These are phyloP conservation scores for Citrus reticulata DNA, from an alignment of 345 rosid genomes.

Conservation along the genomic window DNA sequence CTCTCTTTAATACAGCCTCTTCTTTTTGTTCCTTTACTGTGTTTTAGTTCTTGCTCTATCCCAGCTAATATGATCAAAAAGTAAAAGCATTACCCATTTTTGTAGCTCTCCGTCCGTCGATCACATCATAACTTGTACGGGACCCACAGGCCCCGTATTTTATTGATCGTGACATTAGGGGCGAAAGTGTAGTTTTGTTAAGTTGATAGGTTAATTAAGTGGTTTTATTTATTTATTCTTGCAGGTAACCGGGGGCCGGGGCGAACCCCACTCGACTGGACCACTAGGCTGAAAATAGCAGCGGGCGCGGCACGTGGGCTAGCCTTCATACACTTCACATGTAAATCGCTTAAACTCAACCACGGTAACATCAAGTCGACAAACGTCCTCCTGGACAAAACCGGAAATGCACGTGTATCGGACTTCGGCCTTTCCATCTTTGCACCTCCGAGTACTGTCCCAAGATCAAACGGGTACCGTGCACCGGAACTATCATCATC, in stretches of 20 bases:
- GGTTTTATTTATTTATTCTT: not conserved
- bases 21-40: slow-evolving; percentile 5
- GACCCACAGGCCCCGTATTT: not conserved
- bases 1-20: slow-evolving; percentile 3
- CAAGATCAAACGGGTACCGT: slow-evolving; percentile 67
- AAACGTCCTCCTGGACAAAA: slow-evolving; percentile 65
- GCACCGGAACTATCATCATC: slow-evolving; percentile 50
- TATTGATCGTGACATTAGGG: not conserved
- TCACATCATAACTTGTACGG: not conserved
- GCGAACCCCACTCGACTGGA: slow-evolving; percentile 85
- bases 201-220: not conserved
- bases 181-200: not conserved
- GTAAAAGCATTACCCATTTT: not conserved
- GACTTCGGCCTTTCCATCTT: slow-evolving; percentile 69
- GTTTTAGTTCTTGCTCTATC: not conserved
- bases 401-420: slow-evolving; percentile 60
- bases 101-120: not conserved
- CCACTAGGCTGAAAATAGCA: slow-evolving; percentile 75
- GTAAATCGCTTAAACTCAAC: slow-evolving; percentile 67
- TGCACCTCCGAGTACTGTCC: slow-evolving; percentile 28
- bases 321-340: slow-evolving; percentile 63
- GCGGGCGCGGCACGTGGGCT: slow-evolving; percentile 81
- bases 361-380: slow-evolving; percentile 91
- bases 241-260: slow-evolving; percentile 94
- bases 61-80: slow-evolving; percentile 28